Conservation (phyloP, 1,139 yeast species). For the Scheffersomyces illinoinensis region DNA sequence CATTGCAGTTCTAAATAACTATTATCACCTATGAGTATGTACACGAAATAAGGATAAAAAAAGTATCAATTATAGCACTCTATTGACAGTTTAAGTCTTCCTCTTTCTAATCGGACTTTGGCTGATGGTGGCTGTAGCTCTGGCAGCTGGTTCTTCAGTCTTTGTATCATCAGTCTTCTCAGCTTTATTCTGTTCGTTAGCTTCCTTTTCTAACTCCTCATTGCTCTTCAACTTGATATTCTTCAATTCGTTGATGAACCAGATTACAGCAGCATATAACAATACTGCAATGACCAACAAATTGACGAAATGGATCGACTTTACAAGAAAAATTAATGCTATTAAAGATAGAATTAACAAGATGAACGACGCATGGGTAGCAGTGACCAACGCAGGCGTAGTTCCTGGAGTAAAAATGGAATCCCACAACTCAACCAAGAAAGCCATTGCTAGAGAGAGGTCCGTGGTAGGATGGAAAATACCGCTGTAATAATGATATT, state of each 20-base stretch:
- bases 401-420: conserved; percentile 95
- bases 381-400: conserved; percentile 79
- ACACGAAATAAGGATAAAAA: neutral
- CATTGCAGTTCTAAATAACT: neutral
- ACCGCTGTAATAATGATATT: neutral
- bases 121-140: neutral
- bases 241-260: conserved; percentile 81
- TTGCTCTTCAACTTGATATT: conserved; percentile 48
- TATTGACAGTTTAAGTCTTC: conserved; percentile 8
- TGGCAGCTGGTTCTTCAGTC: conserved; percentile 1
- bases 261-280: conserved; percentile 77
- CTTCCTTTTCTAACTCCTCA: conserved; percentile 30
- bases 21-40: neutral
- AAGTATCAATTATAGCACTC: neutral
- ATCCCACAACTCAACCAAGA: conserved; percentile 78
- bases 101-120: conserved; percentile 12
- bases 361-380: conserved; percentile 72
- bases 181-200: conserved; percentile 1
- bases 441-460: conserved; percentile 24
- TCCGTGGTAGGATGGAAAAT: neutral
- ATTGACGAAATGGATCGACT: conserved; percentile 76
- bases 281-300: conserved; percentile 67
- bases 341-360: conserved; percentile 54
- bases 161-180: conserved; percentile 1
- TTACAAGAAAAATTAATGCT: conserved; percentile 60